phyloP scores from a whole-genome alignment of 2,329 filamentous ascomycete genomes.

The Sclerotinia spermophila region DNA sequence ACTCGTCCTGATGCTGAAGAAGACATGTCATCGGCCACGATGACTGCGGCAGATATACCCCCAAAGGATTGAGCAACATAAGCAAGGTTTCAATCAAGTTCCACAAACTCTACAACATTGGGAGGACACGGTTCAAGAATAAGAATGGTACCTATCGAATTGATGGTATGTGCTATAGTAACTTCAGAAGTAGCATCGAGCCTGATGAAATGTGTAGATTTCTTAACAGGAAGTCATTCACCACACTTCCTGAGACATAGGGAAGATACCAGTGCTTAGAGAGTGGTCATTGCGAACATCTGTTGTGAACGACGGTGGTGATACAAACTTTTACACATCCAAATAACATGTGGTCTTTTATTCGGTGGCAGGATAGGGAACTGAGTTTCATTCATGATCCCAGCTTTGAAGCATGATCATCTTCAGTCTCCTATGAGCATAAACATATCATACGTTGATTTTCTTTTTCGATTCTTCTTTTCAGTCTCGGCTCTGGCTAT shows the following conservation, averaged over 20 bases:
- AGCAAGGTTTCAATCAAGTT: neutral
- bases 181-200: neutral
- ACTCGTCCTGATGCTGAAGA: conserved; percentile 11
- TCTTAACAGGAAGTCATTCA: neutral
- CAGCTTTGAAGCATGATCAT: neutral
- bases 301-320: neutral
- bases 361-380: neutral
- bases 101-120: neutral
- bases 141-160: neutral
- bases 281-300: neutral
- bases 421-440: neutral
- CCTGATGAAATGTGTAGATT: conserved; percentile 2
- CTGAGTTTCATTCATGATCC: neutral
- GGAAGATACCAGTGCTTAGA: neutral
- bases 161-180: conserved; percentile 9
- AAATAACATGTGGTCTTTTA: neutral
- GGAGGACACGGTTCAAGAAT: neutral
- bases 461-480: conserved; percentile 4
- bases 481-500: neutral
- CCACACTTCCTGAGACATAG: neutral
- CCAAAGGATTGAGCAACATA: neutral
- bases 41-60: conserved; percentile 7
- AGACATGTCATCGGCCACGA: conserved; percentile 12
- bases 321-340: neutral
- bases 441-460: neutral